These are phyloP conservation scores for Physcomitrellopsis africana DNA, from an alignment of 225 moss, liverwort and hornwort species.

Conservation along the genomic window DNA sequence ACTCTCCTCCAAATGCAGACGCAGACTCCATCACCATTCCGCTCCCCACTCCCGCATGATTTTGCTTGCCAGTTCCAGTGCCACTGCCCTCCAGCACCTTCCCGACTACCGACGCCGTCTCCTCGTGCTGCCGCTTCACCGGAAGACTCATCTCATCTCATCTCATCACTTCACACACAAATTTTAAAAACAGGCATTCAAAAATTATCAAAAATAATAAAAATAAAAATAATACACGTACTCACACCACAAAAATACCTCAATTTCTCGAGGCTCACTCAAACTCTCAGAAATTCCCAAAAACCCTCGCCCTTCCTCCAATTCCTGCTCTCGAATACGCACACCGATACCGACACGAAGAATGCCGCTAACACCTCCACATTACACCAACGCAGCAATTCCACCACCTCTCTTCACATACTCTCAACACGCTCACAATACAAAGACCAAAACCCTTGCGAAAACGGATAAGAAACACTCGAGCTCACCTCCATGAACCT, in stretches of 20 bases:
- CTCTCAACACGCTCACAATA: too few relatives aligned
- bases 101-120: slow-evolving; percentile 6
- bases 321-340: background rate
- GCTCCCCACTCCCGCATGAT: slow-evolving; percentile 1
- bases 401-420: too few relatives aligned
- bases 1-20: slow-evolving; percentile 22
- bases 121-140: slow-evolving; percentile 33
- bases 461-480: too few relatives aligned
- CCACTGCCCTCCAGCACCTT: background rate
- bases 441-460: too few relatives aligned
- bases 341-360: background rate
- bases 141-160: slow-evolving; percentile 31
- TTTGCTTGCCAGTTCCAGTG: slow-evolving; percentile 7
- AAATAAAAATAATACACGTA: too few relatives aligned
- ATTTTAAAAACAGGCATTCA: too few relatives aligned
- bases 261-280: background rate
- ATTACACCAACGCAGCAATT: background rate
- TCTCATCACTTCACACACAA: too few relatives aligned
- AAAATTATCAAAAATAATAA: too few relatives aligned
- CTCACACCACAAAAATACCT: background rate
- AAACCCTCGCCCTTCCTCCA: background rate
- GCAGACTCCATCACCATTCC: slow-evolving; percentile 8
- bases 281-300: background rate
- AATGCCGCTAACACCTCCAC: background rate
- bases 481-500: too few relatives aligned